Conservation (phyloP, 495 filamentous ascomycete genomes). For the Cercophora newfieldiana region DNA sequence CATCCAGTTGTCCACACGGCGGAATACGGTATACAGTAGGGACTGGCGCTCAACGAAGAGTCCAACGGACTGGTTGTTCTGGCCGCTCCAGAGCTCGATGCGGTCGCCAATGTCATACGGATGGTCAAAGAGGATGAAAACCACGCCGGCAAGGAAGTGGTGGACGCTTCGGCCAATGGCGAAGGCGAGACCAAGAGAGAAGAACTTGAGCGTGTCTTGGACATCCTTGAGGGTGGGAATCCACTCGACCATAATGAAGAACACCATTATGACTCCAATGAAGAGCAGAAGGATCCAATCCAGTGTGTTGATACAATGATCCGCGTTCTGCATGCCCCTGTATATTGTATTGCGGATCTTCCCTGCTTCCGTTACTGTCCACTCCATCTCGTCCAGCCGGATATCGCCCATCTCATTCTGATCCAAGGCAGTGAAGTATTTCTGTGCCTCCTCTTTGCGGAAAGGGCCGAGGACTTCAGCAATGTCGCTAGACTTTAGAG, state of each 20-base stretch:
- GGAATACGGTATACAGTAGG: slow-evolving; percentile 76
- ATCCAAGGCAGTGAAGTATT: slow-evolving; percentile 32
- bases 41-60: slow-evolving; percentile 76
- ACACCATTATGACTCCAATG: slow-evolving; percentile 61
- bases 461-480: slow-evolving; percentile 34
- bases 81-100: slow-evolving; percentile 59
- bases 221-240: slow-evolving; percentile 32
- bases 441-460: slow-evolving; percentile 30
- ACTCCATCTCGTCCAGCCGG: slow-evolving; percentile 33
- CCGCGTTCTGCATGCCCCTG: slow-evolving; percentile 32
- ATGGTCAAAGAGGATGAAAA: slow-evolving; percentile 83
- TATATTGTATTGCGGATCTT: slow-evolving; percentile 33
- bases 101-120: slow-evolving; percentile 72
- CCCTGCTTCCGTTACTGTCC: slow-evolving; percentile 29
- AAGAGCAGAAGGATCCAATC: slow-evolving; percentile 45
- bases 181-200: slow-evolving; percentile 74
- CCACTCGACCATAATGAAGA: slow-evolving; percentile 54
- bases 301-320: slow-evolving; percentile 36
- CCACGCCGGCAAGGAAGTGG: slow-evolving; percentile 75
- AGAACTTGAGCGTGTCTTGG: slow-evolving; percentile 51
- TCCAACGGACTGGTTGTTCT: slow-evolving; percentile 39
- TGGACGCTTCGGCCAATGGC: slow-evolving; percentile 73
- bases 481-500: slow-evolving; percentile 28
- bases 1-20: slow-evolving; percentile 61
- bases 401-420: slow-evolving; percentile 34